Evolutionary conservation across 192 early-diverging fungal genomes (phyloP).

Genomic region (Coemansia umbellata): DNA sequence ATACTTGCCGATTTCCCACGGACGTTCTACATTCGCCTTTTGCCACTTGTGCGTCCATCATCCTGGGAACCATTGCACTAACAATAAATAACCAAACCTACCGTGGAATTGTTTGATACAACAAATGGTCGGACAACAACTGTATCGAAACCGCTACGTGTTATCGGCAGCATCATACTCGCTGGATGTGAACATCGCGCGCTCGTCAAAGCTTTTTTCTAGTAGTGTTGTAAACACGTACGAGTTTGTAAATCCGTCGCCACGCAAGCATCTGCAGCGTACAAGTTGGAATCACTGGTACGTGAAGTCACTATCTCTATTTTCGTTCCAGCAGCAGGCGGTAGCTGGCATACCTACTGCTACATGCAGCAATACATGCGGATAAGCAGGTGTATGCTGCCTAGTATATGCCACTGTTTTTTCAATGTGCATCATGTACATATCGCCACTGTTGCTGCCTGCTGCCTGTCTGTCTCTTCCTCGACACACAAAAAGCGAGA

Average conservation of each 20-base stretch:
- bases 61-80: background rate
- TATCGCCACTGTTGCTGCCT: too few relatives aligned
- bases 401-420: too few relatives aligned
- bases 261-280: slow-evolving; percentile 68
- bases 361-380: too few relatives aligned
- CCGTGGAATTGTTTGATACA: too few relatives aligned
- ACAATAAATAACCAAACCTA: background rate
- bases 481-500: too few relatives aligned
- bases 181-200: background rate
- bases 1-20: slow-evolving; percentile 8
- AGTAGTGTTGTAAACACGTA: slow-evolving; percentile 41
- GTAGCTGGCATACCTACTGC: too few relatives aligned
- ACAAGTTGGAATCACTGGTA: slow-evolving; percentile 93
- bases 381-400: too few relatives aligned
- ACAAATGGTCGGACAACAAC: slow-evolving; percentile 37
- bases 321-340: background rate
- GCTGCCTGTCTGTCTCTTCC: too few relatives aligned
- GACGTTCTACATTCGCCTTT: too few relatives aligned
- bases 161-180: slow-evolving; percentile 4
- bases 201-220: slow-evolving; percentile 15
- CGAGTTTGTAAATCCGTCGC: slow-evolving; percentile 67
- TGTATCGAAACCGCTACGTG: slow-evolving; percentile 32
- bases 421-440: too few relatives aligned
- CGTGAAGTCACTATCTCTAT: too few relatives aligned
- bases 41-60: background rate